Percentiles rank a stretch among this genome's conserved stretches.
phyloP scores from a whole-genome alignment of 257 asterid species.

The Solanum bulbocastanum region DNA sequence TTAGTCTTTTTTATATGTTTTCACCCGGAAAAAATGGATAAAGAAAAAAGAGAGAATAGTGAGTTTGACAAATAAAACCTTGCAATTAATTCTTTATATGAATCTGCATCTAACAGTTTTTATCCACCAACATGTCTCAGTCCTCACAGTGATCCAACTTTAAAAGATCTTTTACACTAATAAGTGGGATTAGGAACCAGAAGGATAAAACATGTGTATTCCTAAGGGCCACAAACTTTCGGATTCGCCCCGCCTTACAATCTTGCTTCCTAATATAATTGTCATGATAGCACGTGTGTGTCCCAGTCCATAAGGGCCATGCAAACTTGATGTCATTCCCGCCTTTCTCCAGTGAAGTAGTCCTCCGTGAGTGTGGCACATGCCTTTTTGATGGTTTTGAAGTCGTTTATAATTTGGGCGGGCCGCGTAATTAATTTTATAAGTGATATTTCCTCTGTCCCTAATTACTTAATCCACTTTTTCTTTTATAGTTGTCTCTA shows the following conservation, averaged over 20 bases:
- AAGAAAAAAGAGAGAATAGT: background rate
- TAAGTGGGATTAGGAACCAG: background rate
- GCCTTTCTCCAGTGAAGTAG: too few species aligned
- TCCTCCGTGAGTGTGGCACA: too few species aligned
- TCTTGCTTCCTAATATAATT: background rate
- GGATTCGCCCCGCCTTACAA: background rate
- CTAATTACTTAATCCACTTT: too few species aligned
- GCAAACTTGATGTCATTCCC: too few species aligned
- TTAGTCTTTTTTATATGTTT: background rate
- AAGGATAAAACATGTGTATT: background rate
- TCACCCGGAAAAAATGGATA: background rate
- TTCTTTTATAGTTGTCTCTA: too few species aligned
- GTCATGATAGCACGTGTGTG: background rate
- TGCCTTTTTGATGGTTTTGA: too few species aligned
- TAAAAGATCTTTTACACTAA: background rate
- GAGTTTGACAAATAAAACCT: background rate
- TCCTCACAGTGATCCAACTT: background rate
- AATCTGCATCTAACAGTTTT: background rate
- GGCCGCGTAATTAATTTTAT: background rate
- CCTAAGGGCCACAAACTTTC: background rate
- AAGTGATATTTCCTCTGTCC: background rate
- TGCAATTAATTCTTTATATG: background rate
- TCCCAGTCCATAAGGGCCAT: background rate
- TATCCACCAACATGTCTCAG: background rate
- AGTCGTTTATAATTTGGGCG: too few species aligned